These are phyloP conservation scores for Eucalyptus polyanthemos DNA, from an alignment of 345 rosid species.

Conservation along the genomic window DNA sequence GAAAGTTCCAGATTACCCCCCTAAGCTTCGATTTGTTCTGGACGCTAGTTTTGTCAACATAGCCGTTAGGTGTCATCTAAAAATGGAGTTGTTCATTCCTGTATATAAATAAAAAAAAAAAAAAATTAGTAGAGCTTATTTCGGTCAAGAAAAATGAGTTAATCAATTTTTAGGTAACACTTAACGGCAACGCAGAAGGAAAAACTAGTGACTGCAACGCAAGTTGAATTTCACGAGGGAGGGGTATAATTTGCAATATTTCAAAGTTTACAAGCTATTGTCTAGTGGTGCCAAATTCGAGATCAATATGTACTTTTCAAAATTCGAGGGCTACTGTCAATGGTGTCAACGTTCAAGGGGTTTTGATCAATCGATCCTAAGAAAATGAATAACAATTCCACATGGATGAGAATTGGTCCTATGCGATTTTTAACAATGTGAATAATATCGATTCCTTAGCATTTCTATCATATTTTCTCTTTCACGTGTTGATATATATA, in stretches of 20 bases:
- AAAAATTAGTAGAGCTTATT: not conserved
- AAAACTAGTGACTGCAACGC: not conserved
- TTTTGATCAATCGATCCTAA: not conserved
- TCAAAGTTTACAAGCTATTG: not conserved
- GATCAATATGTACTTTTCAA: not conserved
- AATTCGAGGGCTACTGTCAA: not conserved
- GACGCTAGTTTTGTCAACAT: not conserved
- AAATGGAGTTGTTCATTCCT: not conserved
- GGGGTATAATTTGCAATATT: not conserved
- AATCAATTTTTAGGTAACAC: not conserved
- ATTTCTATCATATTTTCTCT: not conserved
- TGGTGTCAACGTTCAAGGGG: not conserved
- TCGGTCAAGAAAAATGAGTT: not conserved
- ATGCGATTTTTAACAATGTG: not conserved
- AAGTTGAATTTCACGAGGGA: not conserved
- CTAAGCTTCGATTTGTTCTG: not conserved
- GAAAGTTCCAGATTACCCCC: not conserved
- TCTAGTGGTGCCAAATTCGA: not conserved
- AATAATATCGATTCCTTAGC: not conserved
- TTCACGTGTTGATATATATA: not conserved
- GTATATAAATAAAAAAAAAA: not conserved
- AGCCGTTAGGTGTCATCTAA: not conserved
- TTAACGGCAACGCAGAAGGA: not conserved
- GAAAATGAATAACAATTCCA: not conserved
- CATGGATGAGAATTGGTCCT: not conserved